These are phyloP conservation scores for Pichia paraexigua DNA, from an alignment of 805 yeast species.

Conservation along the genomic window DNA sequence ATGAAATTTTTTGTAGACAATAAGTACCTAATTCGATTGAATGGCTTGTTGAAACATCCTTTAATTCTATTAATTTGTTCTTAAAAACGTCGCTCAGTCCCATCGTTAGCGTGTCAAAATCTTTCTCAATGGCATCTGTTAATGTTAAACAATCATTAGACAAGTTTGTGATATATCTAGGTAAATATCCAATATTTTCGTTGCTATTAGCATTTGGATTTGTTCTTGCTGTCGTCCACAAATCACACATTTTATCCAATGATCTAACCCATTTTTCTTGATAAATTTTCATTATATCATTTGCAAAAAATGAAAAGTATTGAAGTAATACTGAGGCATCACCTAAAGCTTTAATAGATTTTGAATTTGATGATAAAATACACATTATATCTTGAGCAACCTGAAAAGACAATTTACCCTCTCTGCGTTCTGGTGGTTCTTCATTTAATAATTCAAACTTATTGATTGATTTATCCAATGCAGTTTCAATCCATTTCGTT, in stretches of 20 bases:
- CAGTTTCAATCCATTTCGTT: constrained; percentile 74
- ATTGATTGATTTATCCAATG: constrained; percentile 26
- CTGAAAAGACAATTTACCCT: constrained; percentile 23
- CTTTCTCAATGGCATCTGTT: constrained; percentile 23
- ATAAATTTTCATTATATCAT: constrained; percentile 16
- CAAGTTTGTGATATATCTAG: constrained; percentile 24
- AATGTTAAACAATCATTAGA: constrained; percentile 26
- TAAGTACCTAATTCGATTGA: constrained; percentile 20
- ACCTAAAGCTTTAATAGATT: constrained; percentile 33
- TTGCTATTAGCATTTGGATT: neutral
- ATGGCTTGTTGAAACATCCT: constrained; percentile 16
- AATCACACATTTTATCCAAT: constrained; percentile 13
- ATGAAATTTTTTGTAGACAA: constrained; percentile 22
- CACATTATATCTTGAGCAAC: constrained; percentile 21
- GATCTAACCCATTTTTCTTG: constrained; percentile 17
- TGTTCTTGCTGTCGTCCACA: constrained; percentile 10
- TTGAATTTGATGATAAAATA: constrained; percentile 21
- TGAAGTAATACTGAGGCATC: constrained; percentile 23
- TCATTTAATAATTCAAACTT: constrained; percentile 55
- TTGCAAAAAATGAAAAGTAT: constrained; percentile 19
- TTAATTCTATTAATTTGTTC: constrained; percentile 15
- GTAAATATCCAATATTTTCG: constrained; percentile 21
- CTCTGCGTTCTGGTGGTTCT: constrained; percentile 48
- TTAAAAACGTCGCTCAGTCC: constrained; percentile 20
- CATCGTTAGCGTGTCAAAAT: constrained; percentile 15